Conservation (phyloP, 177 flowering plant genomes). For the Vitis hybrid region DNA sequence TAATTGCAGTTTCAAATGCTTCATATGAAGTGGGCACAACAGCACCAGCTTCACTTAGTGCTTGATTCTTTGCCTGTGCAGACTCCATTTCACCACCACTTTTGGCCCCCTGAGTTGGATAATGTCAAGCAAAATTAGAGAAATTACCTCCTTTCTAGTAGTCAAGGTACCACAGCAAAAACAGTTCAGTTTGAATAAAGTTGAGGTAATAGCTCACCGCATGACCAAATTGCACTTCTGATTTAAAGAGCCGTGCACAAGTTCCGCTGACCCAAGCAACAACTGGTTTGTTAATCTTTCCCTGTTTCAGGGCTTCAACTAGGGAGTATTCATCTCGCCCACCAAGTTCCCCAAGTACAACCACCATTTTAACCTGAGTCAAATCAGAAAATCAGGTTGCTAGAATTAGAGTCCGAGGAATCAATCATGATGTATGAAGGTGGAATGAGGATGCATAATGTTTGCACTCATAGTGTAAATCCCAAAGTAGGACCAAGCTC, state of each 20-base stretch:
- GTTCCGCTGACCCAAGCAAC: conserved; percentile 99
- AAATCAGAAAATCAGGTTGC: conserved; percentile 3
- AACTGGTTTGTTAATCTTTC: conserved; percentile 89
- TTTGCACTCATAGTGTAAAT: background rate
- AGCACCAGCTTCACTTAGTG: conserved; percentile 92
- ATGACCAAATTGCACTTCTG: conserved; percentile 99
- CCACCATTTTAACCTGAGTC: conserved; percentile 88
- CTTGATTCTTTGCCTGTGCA: conserved; percentile 97
- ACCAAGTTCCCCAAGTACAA: conserved; percentile 99
- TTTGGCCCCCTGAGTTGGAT: conserved; percentile 76
- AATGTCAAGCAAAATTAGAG: conserved; percentile 10
- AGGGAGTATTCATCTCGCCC: conserved; percentile 97
- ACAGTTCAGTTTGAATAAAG: background rate
- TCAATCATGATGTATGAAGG: background rate
- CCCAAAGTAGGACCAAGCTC: background rate
- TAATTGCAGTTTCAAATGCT: conserved; percentile 80
- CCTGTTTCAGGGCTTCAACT: conserved; percentile 94
- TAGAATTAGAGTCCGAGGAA: background rate
- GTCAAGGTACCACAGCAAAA: background rate
- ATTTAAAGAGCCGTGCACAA: conserved; percentile 94
- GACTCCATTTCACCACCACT: conserved; percentile 99
- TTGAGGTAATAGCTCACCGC: conserved; percentile 65
- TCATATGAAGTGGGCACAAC: conserved; percentile 95
- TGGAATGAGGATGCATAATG: background rate
- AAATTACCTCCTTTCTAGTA: background rate